A percentile compares a stretch with the other conserved stretches of the same genome.
Conservation (phyloP, 2,329 filamentous ascomycete genomes). For the Neofusicoccum umdonicola region DNA sequence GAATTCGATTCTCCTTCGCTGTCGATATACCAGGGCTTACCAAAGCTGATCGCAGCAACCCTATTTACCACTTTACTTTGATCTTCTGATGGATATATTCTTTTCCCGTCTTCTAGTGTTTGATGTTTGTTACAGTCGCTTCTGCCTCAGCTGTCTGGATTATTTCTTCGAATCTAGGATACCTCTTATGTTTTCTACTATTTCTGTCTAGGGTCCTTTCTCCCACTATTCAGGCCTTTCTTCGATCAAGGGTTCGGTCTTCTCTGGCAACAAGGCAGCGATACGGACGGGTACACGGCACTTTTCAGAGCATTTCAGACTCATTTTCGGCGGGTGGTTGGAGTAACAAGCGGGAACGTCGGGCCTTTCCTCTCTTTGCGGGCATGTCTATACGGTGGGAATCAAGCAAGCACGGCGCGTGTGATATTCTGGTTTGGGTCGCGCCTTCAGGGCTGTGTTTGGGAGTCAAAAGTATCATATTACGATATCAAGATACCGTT, state of each 20-base stretch:
- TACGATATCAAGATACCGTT: slow-evolving; percentile 15
- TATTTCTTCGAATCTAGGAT: not conserved
- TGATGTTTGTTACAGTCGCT: not conserved
- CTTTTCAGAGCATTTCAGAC: slow-evolving; percentile 8
- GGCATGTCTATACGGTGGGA: slow-evolving; percentile 12
- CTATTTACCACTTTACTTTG: not conserved
- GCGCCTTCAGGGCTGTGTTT: slow-evolving; percentile 3
- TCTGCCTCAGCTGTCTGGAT: not conserved
- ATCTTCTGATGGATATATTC: slow-evolving; percentile 1
- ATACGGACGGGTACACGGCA: not conserved
- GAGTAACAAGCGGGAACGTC: slow-evolving; percentile 1
- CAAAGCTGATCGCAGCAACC: slow-evolving; percentile 3
- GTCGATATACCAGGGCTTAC: slow-evolving; percentile 3
- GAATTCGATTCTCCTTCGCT: not conserved
- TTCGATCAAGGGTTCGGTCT: not conserved
- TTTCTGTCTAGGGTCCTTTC: not conserved
- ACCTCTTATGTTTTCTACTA: slow-evolving; percentile 12
- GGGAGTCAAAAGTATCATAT: slow-evolving; percentile 14
- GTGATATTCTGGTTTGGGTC: slow-evolving; percentile 1
- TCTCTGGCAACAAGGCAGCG: slow-evolving; percentile 10
- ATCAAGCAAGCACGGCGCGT: slow-evolving; percentile 7
- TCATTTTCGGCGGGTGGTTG: not conserved
- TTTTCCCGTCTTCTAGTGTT: not conserved
- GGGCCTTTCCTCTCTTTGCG: not conserved
- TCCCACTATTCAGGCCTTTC: not conserved